Evolutionary conservation across 805 yeast genomes (phyloP).

Genomic region (Candida xiaguanensis): DNA sequence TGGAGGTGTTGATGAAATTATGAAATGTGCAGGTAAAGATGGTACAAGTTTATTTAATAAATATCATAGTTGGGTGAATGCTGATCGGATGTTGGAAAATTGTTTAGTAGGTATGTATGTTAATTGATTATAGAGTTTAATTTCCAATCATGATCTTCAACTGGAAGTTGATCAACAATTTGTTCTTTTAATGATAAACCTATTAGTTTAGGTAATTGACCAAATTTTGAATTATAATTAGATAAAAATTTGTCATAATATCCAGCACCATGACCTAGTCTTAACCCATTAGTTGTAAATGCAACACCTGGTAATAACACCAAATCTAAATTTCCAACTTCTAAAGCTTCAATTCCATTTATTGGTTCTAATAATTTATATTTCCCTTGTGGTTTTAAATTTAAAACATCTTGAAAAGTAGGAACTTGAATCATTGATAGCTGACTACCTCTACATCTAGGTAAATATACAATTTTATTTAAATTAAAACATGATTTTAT

Average conservation of each 20-base stretch:
- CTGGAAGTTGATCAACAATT: constrained; percentile 48
- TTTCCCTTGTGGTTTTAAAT: constrained; percentile 62
- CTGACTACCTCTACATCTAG: constrained; percentile 46
- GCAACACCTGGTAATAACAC: constrained; percentile 85
- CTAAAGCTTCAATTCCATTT: constrained; percentile 25
- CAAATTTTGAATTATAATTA: constrained; percentile 16
- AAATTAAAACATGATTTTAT: constrained; percentile 49
- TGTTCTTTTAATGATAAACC: constrained; percentile 71
- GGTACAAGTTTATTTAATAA: constrained; percentile 73
- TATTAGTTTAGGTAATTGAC: constrained; percentile 40
- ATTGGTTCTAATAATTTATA: constrained; percentile 68
- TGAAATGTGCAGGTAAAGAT: constrained; percentile 80
- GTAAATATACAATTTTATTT: constrained; percentile 54
- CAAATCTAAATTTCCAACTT: constrained; percentile 50
- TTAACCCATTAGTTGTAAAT: constrained; percentile 46
- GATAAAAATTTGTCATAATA: constrained; percentile 68
- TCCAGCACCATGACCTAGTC: constrained; percentile 94
- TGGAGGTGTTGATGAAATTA: constrained; percentile 78
- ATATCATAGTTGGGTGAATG: constrained; percentile 75
- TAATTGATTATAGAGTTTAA: constrained; percentile 50
- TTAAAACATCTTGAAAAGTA: constrained; percentile 36
- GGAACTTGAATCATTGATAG: constrained; percentile 56
- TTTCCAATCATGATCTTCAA: constrained; percentile 60
- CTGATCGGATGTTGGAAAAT: constrained; percentile 71
- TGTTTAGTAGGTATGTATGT: constrained; percentile 65